phyloP scores from a whole-genome alignment of 1,139 yeast genomes.

The Nakaseomyces bracarensis region DNA sequence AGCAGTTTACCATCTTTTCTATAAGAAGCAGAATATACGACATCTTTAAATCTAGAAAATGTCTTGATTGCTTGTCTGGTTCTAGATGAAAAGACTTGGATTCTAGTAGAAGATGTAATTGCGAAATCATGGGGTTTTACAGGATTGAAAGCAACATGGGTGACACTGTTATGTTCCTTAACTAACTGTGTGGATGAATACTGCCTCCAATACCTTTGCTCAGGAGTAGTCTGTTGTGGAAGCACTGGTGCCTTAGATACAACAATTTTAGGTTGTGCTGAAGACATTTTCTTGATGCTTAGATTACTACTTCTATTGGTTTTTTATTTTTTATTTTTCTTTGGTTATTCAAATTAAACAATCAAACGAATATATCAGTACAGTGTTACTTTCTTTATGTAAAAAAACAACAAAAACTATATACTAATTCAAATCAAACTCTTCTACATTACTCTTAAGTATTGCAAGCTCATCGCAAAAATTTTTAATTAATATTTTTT shows the following conservation, averaged over 20 bases:
- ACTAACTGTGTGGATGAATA: slow-evolving; percentile 69
- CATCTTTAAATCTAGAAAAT: slow-evolving; percentile 83
- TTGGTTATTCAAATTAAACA: too few species aligned
- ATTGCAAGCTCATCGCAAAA: slow-evolving; percentile 2
- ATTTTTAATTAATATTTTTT: neutral
- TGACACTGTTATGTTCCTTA: slow-evolving; percentile 88
- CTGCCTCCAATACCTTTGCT: slow-evolving; percentile 90
- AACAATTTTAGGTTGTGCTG: slow-evolving; percentile 60
- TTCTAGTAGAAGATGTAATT: slow-evolving; percentile 82
- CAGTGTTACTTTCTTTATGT: too few species aligned
- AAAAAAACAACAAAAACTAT: too few species aligned
- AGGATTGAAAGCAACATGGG: slow-evolving; percentile 83
- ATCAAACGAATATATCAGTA: too few species aligned
- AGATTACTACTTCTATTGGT: neutral
- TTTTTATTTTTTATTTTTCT: neutral
- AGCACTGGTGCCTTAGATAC: slow-evolving; percentile 66
- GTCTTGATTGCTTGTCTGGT: slow-evolving; percentile 88
- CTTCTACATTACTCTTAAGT: neutral
- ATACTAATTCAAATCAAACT: too few species aligned
- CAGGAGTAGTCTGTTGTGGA: slow-evolving; percentile 85
- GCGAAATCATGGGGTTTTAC: slow-evolving; percentile 86
- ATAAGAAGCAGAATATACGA: slow-evolving; percentile 49
- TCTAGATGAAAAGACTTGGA: slow-evolving; percentile 85
- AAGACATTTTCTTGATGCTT: slow-evolving; percentile 64
- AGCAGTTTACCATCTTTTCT: slow-evolving; percentile 71